Conservation (phyloP, 1,284 basidiomycete genomes). For the Pseudozyma tsukubaensis region DNA sequence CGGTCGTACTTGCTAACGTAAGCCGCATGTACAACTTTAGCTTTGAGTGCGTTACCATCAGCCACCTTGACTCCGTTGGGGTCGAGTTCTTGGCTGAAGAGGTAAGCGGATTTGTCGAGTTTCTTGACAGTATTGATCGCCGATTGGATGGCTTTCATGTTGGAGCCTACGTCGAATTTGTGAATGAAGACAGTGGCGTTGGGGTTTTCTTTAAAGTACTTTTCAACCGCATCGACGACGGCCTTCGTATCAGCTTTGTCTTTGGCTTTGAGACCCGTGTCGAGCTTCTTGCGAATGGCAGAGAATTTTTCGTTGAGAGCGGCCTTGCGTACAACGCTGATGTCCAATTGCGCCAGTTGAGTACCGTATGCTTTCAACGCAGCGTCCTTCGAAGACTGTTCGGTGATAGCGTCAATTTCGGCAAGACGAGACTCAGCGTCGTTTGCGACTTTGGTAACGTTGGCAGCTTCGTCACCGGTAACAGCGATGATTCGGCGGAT, state of each 20-base stretch:
- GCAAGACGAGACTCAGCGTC: constrained; percentile 77
- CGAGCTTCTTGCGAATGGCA: constrained; percentile 82
- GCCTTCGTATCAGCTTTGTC: constrained; percentile 82
- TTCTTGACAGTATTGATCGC: constrained; percentile 82
- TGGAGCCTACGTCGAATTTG: constrained; percentile 72
- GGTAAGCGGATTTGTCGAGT: constrained; percentile 84
- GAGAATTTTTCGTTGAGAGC: constrained; percentile 81
- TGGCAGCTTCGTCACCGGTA: constrained; percentile 90
- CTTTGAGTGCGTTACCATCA: constrained; percentile 67
- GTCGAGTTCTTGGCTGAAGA: constrained; percentile 80
- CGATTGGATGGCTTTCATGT: constrained; percentile 75
- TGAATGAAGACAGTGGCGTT: constrained; percentile 79
- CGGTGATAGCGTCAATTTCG: constrained; percentile 76
- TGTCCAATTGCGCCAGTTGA: constrained; percentile 90
- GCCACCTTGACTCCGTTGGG: constrained; percentile 38
- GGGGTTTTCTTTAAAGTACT: constrained; percentile 79
- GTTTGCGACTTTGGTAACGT: constrained; percentile 79
- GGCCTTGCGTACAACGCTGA: constrained; percentile 85
- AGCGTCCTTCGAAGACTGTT: constrained; percentile 81
- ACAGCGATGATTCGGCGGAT: constrained; percentile 94
- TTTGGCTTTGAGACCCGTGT: constrained; percentile 85
- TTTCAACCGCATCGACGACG: constrained; percentile 79
- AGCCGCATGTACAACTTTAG: constrained; percentile 89
- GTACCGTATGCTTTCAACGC: constrained; percentile 84
- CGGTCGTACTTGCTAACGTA: constrained; percentile 74